These are phyloP conservation scores for Umbelopsis sp. DNA, from an alignment of 192 early-diverging fungal species.

Conservation along the genomic window DNA sequence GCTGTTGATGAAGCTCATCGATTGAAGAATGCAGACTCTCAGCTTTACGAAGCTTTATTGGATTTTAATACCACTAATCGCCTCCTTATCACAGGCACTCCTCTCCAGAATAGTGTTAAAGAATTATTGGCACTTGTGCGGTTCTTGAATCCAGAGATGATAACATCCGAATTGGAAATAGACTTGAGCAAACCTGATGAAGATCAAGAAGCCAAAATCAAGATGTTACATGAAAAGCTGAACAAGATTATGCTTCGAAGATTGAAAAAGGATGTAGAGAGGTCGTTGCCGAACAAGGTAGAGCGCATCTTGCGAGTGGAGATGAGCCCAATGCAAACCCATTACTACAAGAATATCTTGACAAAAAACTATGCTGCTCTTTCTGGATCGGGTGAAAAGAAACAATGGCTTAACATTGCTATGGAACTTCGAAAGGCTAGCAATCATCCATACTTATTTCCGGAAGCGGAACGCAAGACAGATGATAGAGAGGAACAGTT, in stretches of 20 bases:
- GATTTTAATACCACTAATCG: conserved; percentile 89
- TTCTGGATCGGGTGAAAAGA: conserved; percentile 55
- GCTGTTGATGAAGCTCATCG: conserved; percentile 98
- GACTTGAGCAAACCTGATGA: conserved; percentile 75
- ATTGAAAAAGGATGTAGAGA: conserved; percentile 98
- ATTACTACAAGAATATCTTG: conserved; percentile 94
- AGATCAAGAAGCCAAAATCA: conserved; percentile 82
- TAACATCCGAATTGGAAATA: conserved; percentile 80
- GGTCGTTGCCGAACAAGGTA: conserved; percentile 92
- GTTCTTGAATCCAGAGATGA: conserved; percentile 91
- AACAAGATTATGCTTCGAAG: conserved; percentile 93
- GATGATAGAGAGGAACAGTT: conserved; percentile 71
- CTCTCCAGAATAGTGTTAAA: conserved; percentile 97
- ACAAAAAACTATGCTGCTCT: conserved; percentile 91
- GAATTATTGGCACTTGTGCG: conserved; percentile 89
- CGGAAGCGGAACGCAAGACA: conserved; percentile 68
- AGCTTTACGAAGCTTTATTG: conserved; percentile 90
- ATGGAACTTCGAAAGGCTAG: conserved; percentile 97
- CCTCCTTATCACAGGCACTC: conserved; percentile 96
- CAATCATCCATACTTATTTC: conserved; percentile 95
- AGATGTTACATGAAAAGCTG: conserved; percentile 78
- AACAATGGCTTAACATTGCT: conserved; percentile 90
- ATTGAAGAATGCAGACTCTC: conserved; percentile 93
- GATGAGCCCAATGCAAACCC: conserved; percentile 84
- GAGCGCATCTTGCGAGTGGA: conserved; percentile 96